Evolutionary conservation across 2,329 filamentous ascomycete genomes (phyloP).

Genomic region (Penicillium sumatraense): DNA sequence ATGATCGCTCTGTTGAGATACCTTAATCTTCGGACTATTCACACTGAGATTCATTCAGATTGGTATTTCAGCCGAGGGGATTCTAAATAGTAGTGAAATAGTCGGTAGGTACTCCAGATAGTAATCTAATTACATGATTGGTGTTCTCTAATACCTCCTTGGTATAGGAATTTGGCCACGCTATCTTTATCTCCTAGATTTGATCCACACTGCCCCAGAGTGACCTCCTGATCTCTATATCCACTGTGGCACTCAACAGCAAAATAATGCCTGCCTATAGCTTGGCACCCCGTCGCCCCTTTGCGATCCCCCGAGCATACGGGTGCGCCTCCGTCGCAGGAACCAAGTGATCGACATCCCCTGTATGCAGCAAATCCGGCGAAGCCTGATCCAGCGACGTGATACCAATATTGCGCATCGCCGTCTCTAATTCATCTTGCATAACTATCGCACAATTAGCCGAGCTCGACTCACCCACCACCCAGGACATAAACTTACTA

Average conservation of each 20-base stretch:
- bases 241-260: background rate
- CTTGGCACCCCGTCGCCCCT: slow-evolving; percentile 33
- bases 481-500: slow-evolving; percentile 59
- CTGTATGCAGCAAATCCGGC: slow-evolving; percentile 52
- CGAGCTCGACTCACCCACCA: no score
- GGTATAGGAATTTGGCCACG: no score
- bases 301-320: slow-evolving; percentile 45
- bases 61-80: background rate
- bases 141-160: background rate
- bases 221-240: no score
- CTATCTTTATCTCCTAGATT: no score
- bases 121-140: background rate
- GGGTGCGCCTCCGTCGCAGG: slow-evolving; percentile 46
- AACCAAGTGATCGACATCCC: slow-evolving; percentile 57
- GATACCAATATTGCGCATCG: slow-evolving; percentile 54
- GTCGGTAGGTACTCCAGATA: background rate
- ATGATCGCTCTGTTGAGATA: background rate
- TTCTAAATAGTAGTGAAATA: background rate
- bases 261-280: slow-evolving; percentile 25
- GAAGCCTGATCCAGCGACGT: slow-evolving; percentile 49
- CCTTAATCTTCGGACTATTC: background rate
- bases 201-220: no score
- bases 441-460: slow-evolving; percentile 49
- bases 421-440: slow-evolving; percentile 53
- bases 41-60: background rate